Conservation (phyloP, 2,329 filamentous ascomycete genomes). For the Colletotrichum melonis region DNA sequence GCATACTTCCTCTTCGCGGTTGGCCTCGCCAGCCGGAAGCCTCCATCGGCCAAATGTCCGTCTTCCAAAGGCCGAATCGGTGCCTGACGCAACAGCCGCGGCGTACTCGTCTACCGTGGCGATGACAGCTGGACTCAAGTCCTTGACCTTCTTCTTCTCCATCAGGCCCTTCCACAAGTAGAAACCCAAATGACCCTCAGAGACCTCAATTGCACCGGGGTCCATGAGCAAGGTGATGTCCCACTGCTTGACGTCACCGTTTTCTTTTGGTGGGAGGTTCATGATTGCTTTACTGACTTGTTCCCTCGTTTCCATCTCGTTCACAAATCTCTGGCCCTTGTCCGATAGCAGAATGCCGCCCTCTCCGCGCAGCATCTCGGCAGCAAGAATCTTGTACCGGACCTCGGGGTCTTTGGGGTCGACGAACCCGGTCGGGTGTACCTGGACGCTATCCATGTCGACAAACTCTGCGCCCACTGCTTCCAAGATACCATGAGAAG, state of each 20-base stretch:
- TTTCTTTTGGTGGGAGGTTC: slow-evolving; percentile 44
- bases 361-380: slow-evolving; percentile 71
- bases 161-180: slow-evolving; percentile 73
- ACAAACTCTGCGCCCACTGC: slow-evolving; percentile 55
- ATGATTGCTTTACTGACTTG: slow-evolving; percentile 66
- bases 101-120: slow-evolving; percentile 62
- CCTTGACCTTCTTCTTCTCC: slow-evolving; percentile 63
- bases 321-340: slow-evolving; percentile 65
- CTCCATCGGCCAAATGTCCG: slow-evolving; percentile 66
- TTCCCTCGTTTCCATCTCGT: slow-evolving; percentile 71
- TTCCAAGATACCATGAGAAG: slow-evolving; percentile 58
- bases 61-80: slow-evolving; percentile 58
- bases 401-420: slow-evolving; percentile 59
- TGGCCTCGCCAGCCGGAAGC: slow-evolving; percentile 54
- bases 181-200: slow-evolving; percentile 69
- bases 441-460: slow-evolving; percentile 69
- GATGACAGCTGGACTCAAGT: slow-evolving; percentile 55
- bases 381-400: slow-evolving; percentile 70
- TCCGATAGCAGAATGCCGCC: slow-evolving; percentile 66
- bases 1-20: slow-evolving; percentile 64
- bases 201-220: slow-evolving; percentile 63
- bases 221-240: slow-evolving; percentile 69
- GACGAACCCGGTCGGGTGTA: slow-evolving; percentile 74
- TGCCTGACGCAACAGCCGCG: slow-evolving; percentile 51
- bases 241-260: slow-evolving; percentile 61